A percentile compares a stretch with the other conserved stretches of the same genome.
phyloP scores from a whole-genome alignment of 768 basidiomycete genomes.

The Amanita brunnescens region DNA sequence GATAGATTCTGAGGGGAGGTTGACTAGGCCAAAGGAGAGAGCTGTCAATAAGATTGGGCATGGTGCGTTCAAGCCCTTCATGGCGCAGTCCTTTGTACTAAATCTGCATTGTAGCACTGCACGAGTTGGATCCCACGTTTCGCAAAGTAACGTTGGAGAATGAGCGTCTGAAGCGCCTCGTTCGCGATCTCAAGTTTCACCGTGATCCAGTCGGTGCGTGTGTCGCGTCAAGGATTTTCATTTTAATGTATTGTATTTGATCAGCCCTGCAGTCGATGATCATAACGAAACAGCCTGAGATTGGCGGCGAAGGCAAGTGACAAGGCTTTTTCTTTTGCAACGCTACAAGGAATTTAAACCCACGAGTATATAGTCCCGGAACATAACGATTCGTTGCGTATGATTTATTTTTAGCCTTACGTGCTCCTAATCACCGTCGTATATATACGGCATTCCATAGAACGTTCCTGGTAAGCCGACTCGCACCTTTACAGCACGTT shows the following conservation, averaged over 20 bases:
- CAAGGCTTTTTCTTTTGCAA: background rate
- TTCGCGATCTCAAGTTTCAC: conserved; percentile 75
- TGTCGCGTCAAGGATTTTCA: background rate
- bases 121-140: conserved; percentile 79
- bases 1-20: conserved; percentile 55
- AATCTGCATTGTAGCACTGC: conserved; percentile 46
- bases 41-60: conserved; percentile 96
- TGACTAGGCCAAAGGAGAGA: conserved; percentile 61
- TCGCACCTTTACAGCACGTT: too few relatives aligned
- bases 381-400: conserved; percentile 85
- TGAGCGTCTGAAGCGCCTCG: conserved; percentile 56
- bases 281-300: conserved; percentile 89
- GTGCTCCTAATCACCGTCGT: background rate
- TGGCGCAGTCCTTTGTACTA: too few relatives aligned
- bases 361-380: conserved; percentile 51
- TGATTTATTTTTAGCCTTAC: background rate
- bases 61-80: conserved; percentile 33
- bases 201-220: conserved; percentile 70
- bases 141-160: conserved; percentile 76
- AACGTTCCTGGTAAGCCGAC: conserved; percentile 67
- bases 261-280: conserved; percentile 88
- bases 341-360: background rate
- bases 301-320: conserved; percentile 79
- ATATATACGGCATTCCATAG: conserved; percentile 23
- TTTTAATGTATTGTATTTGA: background rate